Percentiles rank a stretch among this genome's conserved stretches.
Evolutionary conservation across 495 filamentous ascomycete genomes (phyloP).

Genomic region (Hypomontagnella monticulosa): DNA sequence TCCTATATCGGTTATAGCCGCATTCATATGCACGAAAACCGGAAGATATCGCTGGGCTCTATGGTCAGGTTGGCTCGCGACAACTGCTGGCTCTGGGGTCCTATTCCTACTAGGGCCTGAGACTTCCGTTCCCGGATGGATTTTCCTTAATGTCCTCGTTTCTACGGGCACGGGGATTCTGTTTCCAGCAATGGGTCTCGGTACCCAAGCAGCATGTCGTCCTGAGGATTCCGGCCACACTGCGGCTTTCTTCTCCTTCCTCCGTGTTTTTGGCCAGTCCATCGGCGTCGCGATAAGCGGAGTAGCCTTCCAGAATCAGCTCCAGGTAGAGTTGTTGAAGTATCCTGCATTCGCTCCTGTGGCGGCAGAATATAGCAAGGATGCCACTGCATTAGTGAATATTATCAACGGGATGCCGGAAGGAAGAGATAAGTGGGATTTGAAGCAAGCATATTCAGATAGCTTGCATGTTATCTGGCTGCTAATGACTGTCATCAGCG

Average conservation of each 20-base stretch:
- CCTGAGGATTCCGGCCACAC: slow-evolving; percentile 4
- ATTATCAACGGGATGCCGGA: background rate
- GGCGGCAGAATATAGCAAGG: slow-evolving; percentile 4
- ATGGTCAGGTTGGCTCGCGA: slow-evolving; percentile 7
- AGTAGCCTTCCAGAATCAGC: slow-evolving; percentile 16
- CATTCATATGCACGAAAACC: slow-evolving; percentile 1
- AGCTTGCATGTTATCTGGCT: slow-evolving; percentile 13
- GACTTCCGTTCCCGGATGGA: slow-evolving; percentile 4
- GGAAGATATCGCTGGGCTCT: slow-evolving; percentile 12
- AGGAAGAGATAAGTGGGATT: background rate
- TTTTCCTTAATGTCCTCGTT: slow-evolving; percentile 8
- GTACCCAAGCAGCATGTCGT: slow-evolving; percentile 2
- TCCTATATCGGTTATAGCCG: slow-evolving; percentile 2
- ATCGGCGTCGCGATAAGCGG: slow-evolving; percentile 12
- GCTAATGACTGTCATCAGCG: slow-evolving; percentile 8
- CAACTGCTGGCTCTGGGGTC: background rate
- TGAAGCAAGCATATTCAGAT: slow-evolving; percentile 7
- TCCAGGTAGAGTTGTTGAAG: background rate
- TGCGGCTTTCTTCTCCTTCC: slow-evolving; percentile 10
- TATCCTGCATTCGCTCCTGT: slow-evolving; percentile 4
- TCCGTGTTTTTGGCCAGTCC: slow-evolving; percentile 11
- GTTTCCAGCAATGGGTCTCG: slow-evolving; percentile 1
- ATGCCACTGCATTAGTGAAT: background rate
- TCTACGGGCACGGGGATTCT: background rate
- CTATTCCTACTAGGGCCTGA: background rate